Conservation (phyloP, 805 yeast species). For the Zygoascus tannicola region DNA sequence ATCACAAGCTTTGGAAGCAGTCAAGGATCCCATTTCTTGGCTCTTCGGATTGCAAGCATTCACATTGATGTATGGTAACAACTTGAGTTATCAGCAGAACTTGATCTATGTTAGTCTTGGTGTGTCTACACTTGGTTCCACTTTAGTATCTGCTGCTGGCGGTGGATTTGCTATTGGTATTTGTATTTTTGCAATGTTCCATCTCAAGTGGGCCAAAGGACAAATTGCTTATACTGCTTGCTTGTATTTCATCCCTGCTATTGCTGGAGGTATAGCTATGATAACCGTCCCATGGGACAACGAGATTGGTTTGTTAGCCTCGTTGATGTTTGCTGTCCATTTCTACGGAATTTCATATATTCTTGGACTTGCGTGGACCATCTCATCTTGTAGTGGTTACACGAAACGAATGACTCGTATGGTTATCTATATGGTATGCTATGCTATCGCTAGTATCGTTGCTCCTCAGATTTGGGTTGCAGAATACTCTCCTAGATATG, state of each 20-base stretch:
- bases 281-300: conserved; percentile 33
- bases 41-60: conserved; percentile 27
- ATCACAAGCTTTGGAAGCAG: conserved; percentile 40
- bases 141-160: conserved; percentile 42
- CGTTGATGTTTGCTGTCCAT: conserved; percentile 32
- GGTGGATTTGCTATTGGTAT: conserved; percentile 32
- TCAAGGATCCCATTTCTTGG: conserved; percentile 42
- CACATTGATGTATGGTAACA: conserved; percentile 36
- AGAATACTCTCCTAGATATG: conserved; percentile 36
- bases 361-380: conserved; percentile 28
- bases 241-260: conserved; percentile 26
- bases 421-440: conserved; percentile 37
- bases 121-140: conserved; percentile 33
- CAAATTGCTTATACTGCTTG: conserved; percentile 18
- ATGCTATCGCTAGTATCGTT: conserved; percentile 41
- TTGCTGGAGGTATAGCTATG: conserved; percentile 36
- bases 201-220: background rate
- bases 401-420: conserved; percentile 42
- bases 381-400: conserved; percentile 43
- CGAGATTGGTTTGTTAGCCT: conserved; percentile 34
- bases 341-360: conserved; percentile 26
- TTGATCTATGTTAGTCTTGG: conserved; percentile 34
- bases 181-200: conserved; percentile 27
- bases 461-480: conserved; percentile 45
- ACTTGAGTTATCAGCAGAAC: conserved; percentile 38